A percentile compares a stretch with the other conserved stretches of the same genome.
Conservation (phyloP, 495 filamentous ascomycete genomes). For the Hapsidospora chrysogenum region DNA sequence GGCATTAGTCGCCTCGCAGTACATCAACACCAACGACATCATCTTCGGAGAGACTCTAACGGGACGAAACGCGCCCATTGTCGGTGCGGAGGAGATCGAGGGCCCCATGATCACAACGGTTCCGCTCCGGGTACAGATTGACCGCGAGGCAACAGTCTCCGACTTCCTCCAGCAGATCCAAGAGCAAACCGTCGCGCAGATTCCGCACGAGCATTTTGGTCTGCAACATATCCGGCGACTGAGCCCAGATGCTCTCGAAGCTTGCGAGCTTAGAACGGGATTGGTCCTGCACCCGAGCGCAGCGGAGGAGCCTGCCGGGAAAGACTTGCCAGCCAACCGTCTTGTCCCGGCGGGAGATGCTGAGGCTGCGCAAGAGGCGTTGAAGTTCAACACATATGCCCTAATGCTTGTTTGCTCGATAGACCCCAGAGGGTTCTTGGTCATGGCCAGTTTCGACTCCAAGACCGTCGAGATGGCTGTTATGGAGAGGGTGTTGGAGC, state of each 20-base stretch:
- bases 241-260: conserved; percentile 41
- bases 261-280: conserved; percentile 39
- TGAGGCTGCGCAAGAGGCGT: conserved; percentile 42
- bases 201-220: conserved; percentile 49
- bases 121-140: conserved; percentile 36
- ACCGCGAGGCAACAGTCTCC: conserved; percentile 9
- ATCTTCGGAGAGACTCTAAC: conserved; percentile 39
- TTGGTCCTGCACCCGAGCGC: conserved; percentile 28
- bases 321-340: conserved; percentile 26
- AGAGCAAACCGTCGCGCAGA: conserved; percentile 30
- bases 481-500: conserved; percentile 15
- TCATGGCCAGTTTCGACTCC: conserved; percentile 48
- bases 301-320: conserved; percentile 8
- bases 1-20: conserved; percentile 38
- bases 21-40: conserved; percentile 34
- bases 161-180: conserved; percentile 35
- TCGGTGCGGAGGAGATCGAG: conserved; percentile 32
- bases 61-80: conserved; percentile 33
- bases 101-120: conserved; percentile 50
- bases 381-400: conserved; percentile 52
- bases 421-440: conserved; percentile 33
- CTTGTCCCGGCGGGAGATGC: conserved; percentile 28
- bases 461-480: conserved; percentile 14
- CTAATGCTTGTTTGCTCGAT: conserved; percentile 48
- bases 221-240: conserved; percentile 51